Percentiles rank a stretch among this genome's conserved stretches.
These are phyloP conservation scores for Hyaloperonospora brassicae DNA, from an alignment of 352 stramenopile species.

Conservation along the genomic window DNA sequence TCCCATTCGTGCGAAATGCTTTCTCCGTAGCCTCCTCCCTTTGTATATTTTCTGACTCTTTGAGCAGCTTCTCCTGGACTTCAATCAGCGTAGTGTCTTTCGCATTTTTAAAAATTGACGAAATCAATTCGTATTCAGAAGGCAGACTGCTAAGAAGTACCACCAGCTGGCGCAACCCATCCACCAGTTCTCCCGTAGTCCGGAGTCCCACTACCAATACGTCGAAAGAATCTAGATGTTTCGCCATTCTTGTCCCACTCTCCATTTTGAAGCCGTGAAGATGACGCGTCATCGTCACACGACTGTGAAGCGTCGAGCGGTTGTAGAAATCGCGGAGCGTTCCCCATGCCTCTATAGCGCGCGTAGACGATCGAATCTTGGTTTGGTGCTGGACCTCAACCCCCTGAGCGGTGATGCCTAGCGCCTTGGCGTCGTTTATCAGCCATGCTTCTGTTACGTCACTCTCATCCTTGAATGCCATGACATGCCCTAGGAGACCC, in stretches of 20 bases:
- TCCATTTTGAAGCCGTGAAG: not conserved
- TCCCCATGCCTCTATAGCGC: too few relatives aligned
- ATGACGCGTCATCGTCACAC: not conserved
- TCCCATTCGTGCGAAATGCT: not conserved
- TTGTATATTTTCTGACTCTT: not conserved
- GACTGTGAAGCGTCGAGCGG: too few relatives aligned
- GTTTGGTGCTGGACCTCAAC: too few relatives aligned
- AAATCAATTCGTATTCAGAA: not conserved
- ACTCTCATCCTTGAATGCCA: too few relatives aligned
- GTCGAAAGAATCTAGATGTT: not conserved
- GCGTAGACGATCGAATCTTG: too few relatives aligned
- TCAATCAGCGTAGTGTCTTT: not conserved
- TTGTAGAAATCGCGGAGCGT: too few relatives aligned
- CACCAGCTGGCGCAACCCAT: not conserved
- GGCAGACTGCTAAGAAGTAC: not conserved
- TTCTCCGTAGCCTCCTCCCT: not conserved
- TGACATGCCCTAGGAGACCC: too few relatives aligned
- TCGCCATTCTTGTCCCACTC: not conserved
- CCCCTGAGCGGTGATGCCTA: too few relatives aligned
- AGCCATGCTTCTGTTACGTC: too few relatives aligned
- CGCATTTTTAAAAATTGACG: not conserved
- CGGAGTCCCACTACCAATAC: not conserved
- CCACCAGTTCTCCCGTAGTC: not conserved
- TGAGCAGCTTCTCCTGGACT: not conserved
- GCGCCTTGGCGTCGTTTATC: too few relatives aligned